A percentile compares a stretch with the other conserved stretches of the same genome.
Evolutionary conservation across 73 alveolate species (phyloP).

Genomic region (Tetrahymena malaccensis): DNA sequence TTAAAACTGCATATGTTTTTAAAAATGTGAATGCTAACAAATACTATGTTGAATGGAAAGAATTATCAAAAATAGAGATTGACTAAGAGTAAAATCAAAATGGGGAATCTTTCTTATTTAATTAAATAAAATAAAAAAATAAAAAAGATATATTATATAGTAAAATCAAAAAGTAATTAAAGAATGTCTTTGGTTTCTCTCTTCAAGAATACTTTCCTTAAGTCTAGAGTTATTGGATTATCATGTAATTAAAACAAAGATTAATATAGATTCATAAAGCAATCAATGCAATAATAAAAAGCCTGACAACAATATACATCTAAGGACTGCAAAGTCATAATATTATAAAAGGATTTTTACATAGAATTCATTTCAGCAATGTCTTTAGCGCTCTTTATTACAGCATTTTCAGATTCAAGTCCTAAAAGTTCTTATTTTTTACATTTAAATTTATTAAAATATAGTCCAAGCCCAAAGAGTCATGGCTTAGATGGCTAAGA

Average conservation of each 20-base stretch:
- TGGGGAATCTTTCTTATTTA: neutral
- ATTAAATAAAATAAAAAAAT: neutral
- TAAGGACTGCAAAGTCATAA: neutral
- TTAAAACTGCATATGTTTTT: neutral
- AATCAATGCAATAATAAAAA: neutral
- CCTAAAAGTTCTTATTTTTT: neutral
- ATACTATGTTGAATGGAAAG: neutral
- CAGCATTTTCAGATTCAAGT: neutral
- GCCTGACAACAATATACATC: neutral
- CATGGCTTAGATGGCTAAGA: conserved; percentile 1
- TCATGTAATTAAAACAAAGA: neutral
- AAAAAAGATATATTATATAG: neutral
- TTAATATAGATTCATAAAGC: neutral
- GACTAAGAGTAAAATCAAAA: neutral
- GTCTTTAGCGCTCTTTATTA: neutral
- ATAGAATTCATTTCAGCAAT: neutral
- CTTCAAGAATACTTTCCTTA: neutral
- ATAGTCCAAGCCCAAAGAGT: neutral
- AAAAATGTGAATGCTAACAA: no score
- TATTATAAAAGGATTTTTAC: neutral
- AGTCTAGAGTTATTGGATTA: neutral
- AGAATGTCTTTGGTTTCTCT: neutral
- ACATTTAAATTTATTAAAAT: neutral
- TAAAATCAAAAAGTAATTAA: neutral
- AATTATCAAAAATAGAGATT: neutral